Evolutionary conservation across 495 filamentous ascomycete genomes (phyloP), one percentile per base, ranked within the genome.

Genomic region (Aspergillus panamensis): DNA sequence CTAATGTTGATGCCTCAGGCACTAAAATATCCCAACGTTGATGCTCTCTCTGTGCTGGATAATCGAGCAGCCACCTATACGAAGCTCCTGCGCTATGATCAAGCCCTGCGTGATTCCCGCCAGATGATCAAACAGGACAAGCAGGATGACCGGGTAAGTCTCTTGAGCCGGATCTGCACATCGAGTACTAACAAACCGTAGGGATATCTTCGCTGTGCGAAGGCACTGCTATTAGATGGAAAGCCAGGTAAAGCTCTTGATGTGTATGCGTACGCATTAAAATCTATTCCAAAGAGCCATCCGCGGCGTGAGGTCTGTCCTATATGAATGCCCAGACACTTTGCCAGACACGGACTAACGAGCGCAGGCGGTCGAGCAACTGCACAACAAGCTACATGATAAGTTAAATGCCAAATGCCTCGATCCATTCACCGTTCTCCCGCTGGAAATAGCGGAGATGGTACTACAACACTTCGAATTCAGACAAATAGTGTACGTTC

Each of bases 171-270:
- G 32, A 51, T 51, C 1, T 7, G n/a, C 25, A 19, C 31, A 13
- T 19, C 48, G 48, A 16, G 45, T 48, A 21, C 42, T 60, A 48
- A 14, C 0, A 7, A 29, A 12, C 3, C 13, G 6, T 33, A 84
- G 81, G 87, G 87, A 20, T 88, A 89, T 69, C 69, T 89, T 12
- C 81, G 85, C n/a, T 78, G 81, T 19, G 87, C 77, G 7, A 84
- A 85, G 59, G 70, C 84, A 3, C 74, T 90, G 6, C 68, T 83
- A 16, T 68, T 85, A 44, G 75, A 82, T 61, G 76, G 76, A 4
- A 85, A 78, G 56, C 64, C 69, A 7, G 70, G 78, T 6, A 75
- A 77, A 32, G 87, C 86, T 4, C 59, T 82, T 14, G 71, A 78
- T n/a, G 73, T 88, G 1, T 89, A 88, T 62, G 68, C 73, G n/a